Conservation (phyloP, 345 rosid species). For the Turritis glabra region DNA sequence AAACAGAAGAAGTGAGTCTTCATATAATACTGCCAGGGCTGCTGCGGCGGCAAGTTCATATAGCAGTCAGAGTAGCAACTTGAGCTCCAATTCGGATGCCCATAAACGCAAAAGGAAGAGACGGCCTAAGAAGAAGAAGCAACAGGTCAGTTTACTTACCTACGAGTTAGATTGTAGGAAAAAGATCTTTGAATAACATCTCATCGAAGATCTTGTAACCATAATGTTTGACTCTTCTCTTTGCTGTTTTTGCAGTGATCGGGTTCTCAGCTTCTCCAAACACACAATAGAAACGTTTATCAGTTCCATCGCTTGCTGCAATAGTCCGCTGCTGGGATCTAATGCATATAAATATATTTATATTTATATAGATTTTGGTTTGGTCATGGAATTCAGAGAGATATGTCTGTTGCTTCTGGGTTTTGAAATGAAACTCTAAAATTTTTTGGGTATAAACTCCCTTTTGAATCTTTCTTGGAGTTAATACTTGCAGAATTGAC, state of each 20-base stretch:
- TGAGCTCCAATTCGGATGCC: slow-evolving; percentile 96
- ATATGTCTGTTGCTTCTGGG: slow-evolving; percentile 2
- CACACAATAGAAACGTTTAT: slow-evolving; percentile 11
- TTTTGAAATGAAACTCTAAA: slow-evolving; percentile 15
- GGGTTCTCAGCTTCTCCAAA: slow-evolving; percentile 17
- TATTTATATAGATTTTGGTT: slow-evolving; percentile 17
- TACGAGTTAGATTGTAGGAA: background rate
- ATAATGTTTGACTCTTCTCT: background rate
- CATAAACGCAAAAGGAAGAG: slow-evolving; percentile 92
- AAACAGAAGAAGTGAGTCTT: slow-evolving; percentile 60
- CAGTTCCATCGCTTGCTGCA: background rate
- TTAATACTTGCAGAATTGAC: background rate
- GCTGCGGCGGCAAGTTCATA: slow-evolving; percentile 57
- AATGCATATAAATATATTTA: slow-evolving; percentile 10
- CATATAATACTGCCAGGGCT: slow-evolving; percentile 43
- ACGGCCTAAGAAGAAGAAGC: slow-evolving; percentile 89
- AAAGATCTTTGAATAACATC: background rate
- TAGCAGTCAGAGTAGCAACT: slow-evolving; percentile 80
- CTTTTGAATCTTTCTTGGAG: background rate
- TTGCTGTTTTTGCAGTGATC: slow-evolving; percentile 34
- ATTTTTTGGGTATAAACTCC: background rate
- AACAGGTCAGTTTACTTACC: slow-evolving; percentile 39
- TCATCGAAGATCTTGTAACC: background rate
- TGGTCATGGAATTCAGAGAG: slow-evolving; percentile 18
- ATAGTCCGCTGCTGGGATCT: slow-evolving; percentile 7